phyloP scores from a whole-genome alignment of 768 basidiomycete species.

The Trametopsis cervina region DNA sequence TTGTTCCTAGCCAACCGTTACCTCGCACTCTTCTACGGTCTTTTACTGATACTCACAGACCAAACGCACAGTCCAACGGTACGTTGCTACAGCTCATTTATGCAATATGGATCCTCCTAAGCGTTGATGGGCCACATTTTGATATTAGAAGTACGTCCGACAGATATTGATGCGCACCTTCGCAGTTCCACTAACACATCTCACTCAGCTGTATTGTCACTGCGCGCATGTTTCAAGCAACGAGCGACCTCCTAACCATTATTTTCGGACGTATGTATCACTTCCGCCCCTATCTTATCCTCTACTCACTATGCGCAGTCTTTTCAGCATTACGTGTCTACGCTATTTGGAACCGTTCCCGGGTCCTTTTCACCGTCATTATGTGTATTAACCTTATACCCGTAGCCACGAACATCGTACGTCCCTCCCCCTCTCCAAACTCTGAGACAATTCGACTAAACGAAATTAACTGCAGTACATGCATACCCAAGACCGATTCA shows the following conservation, averaged over 20 bases:
- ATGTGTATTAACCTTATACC: not conserved
- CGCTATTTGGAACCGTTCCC: not conserved
- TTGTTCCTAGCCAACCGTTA: not conserved
- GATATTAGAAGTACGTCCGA: too few relatives aligned
- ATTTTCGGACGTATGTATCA: not conserved
- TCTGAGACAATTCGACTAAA: too few relatives aligned
- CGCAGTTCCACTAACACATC: too few relatives aligned
- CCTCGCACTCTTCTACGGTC: not conserved
- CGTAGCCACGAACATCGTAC: not conserved
- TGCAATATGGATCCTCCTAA: too few relatives aligned
- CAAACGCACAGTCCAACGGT: not conserved
- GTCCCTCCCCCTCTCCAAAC: not conserved
- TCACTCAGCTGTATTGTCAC: not conserved
- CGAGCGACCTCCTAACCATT: not conserved
- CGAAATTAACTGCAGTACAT: not conserved
- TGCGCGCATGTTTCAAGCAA: not conserved
- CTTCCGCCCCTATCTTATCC: not conserved
- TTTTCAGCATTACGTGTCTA: not conserved
- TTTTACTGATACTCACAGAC: not conserved
- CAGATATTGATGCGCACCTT: too few relatives aligned
- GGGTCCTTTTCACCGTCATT: not conserved
- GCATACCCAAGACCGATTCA: not conserved
- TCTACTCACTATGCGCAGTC: not conserved
- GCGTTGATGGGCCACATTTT: too few relatives aligned
- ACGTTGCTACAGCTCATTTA: not conserved